Percentiles rank a stretch among this genome's conserved stretches.
Conservation (phyloP, 148 eudicot species). For the Diospyros kaki region DNA sequence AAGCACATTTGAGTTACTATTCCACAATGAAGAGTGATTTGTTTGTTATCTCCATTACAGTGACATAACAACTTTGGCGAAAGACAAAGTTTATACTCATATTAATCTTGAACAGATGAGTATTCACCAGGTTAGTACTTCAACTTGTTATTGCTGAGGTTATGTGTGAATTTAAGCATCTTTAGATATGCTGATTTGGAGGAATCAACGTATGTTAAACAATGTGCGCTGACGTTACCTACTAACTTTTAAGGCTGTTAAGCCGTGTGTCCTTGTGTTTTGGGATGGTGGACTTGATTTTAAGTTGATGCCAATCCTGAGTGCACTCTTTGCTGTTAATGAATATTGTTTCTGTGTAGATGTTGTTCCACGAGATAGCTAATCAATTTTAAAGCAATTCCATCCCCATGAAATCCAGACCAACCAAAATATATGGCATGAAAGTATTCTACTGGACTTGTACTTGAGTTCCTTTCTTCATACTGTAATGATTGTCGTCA, state of each 20-base stretch:
- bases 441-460: too few relatives aligned
- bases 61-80: slow-evolving; percentile 67
- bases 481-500: too few relatives aligned
- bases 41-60: slow-evolving; percentile 24
- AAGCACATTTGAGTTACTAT: slow-evolving; percentile 4
- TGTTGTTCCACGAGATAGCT: too few relatives aligned
- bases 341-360: too few relatives aligned
- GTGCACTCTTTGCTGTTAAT: too few relatives aligned
- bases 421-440: too few relatives aligned
- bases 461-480: too few relatives aligned
- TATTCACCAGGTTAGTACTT: slow-evolving; percentile 43
- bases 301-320: too few relatives aligned
- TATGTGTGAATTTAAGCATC: background rate
- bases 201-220: background rate
- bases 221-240: too few relatives aligned
- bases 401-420: too few relatives aligned
- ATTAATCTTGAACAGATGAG: slow-evolving; percentile 61
- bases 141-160: background rate
- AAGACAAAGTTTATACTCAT: slow-evolving; percentile 50
- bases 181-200: background rate
- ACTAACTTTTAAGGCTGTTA: too few relatives aligned
- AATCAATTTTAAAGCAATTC: too few relatives aligned
- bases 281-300: background rate
- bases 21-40: background rate
- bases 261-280: background rate